Evolutionary conservation across 495 filamentous ascomycete genomes (phyloP).

Genomic region (Pseudoneurospora amorphoporcata): DNA sequence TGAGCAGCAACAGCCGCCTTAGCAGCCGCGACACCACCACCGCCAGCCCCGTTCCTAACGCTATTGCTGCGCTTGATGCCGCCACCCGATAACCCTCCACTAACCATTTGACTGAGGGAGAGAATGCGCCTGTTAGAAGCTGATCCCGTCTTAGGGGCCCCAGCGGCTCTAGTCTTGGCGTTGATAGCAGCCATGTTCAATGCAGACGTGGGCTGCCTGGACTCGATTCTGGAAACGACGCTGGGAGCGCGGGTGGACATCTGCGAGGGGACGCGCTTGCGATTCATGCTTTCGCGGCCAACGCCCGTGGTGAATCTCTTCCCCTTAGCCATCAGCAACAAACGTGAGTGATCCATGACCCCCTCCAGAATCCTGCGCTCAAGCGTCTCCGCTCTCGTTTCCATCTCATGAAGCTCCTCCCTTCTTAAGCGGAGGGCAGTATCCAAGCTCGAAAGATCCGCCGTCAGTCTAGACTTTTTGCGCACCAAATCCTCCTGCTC

Average conservation of each 20-base stretch:
- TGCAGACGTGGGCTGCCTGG: slow-evolving; percentile 28
- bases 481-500: slow-evolving; percentile 63
- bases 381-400: slow-evolving; percentile 71
- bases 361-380: slow-evolving; percentile 90
- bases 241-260: not conserved
- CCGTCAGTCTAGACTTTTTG: slow-evolving; percentile 66
- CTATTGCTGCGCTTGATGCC: slow-evolving; percentile 50
- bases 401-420: slow-evolving; percentile 85
- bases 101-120: slow-evolving; percentile 76
- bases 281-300: slow-evolving; percentile 42
- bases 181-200: slow-evolving; percentile 30
- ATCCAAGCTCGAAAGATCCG: slow-evolving; percentile 79
- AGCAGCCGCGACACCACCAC: slow-evolving; percentile 25
- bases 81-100: slow-evolving; percentile 52
- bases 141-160: not conserved
- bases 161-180: not conserved
- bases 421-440: slow-evolving; percentile 79
- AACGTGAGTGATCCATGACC: slow-evolving; percentile 88
- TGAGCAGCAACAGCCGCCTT: not conserved
- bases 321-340: slow-evolving; percentile 61
- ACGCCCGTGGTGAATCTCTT: slow-evolving; percentile 13
- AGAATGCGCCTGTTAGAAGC: slow-evolving; percentile 62
- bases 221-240: not conserved
- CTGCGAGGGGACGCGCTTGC: slow-evolving; percentile 49
- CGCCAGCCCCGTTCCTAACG: slow-evolving; percentile 56